A percentile compares a stretch with the other conserved stretches of the same genome.
phyloP scores from a whole-genome alignment of 495 filamentous ascomycete genomes.

The Penicillium riverlandense region DNA sequence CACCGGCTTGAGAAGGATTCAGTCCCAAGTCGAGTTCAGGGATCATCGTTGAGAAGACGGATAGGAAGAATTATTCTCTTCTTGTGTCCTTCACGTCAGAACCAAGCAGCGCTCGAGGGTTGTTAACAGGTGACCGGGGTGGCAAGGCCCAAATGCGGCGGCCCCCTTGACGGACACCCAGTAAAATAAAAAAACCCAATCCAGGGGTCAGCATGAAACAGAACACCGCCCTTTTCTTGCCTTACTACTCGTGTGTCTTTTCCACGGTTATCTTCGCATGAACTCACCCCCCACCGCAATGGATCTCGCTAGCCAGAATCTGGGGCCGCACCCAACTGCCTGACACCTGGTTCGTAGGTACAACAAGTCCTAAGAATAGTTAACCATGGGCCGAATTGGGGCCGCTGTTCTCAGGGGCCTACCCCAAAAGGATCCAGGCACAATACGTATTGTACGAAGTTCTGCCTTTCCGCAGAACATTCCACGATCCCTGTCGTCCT shows the following conservation, averaged over 20 bases:
- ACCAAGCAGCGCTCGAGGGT: neutral
- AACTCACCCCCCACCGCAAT: constrained; percentile 19
- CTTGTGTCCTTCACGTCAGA: no score
- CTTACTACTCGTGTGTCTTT: no score
- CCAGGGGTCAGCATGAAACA: neutral
- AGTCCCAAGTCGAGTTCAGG: no score
- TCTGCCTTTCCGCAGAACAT: constrained; percentile 5
- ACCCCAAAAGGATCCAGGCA: neutral
- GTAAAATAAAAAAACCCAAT: no score
- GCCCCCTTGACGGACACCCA: no score
- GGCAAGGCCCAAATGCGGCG: no score
- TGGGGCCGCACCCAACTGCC: constrained; percentile 21
- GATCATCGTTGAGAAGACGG: no score
- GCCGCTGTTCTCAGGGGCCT: neutral
- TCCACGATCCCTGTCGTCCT: constrained; percentile 19
- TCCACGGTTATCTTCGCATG: constrained; percentile 1
- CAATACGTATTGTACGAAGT: neutral
- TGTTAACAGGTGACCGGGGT: no score
- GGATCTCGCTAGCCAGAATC: constrained; percentile 25
- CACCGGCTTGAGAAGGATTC: no score
- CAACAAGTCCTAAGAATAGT: no score
- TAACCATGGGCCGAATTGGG: no score
- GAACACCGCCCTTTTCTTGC: neutral
- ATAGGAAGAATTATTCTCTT: no score
- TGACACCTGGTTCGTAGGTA: constrained; percentile 2